These are phyloP conservation scores for Calcarisporium arbuscula DNA, from an alignment of 2,329 filamentous ascomycete species.

Conservation along the genomic window DNA sequence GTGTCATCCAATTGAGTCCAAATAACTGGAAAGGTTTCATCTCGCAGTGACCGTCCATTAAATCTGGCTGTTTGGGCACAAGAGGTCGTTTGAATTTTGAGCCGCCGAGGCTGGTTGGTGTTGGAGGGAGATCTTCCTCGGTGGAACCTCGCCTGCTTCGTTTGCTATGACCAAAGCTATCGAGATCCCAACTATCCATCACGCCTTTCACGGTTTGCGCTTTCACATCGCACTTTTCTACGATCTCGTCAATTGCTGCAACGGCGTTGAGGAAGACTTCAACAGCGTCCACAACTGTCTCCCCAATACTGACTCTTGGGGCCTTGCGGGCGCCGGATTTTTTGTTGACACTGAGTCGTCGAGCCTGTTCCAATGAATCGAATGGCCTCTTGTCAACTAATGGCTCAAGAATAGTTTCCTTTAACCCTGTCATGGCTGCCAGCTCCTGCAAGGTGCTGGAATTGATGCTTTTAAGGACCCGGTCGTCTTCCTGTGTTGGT, in stretches of 20 bases:
- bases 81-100: conserved; percentile 34
- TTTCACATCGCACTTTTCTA: conserved; percentile 66
- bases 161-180: conserved; percentile 37
- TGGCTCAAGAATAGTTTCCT: conserved; percentile 59
- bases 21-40: conserved; percentile 94
- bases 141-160: conserved; percentile 22
- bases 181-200: conserved; percentile 42
- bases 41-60: conserved; percentile 68
- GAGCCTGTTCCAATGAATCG: conserved; percentile 55
- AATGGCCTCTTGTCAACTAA: conserved; percentile 76
- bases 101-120: conserved; percentile 32
- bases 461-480: conserved; percentile 77
- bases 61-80: conserved; percentile 58
- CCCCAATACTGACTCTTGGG: conserved; percentile 42
- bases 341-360: conserved; percentile 52
- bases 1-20: conserved; percentile 86
- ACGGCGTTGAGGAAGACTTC: conserved; percentile 74
- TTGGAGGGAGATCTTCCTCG: conserved; percentile 32
- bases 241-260: conserved; percentile 75
- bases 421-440: conserved; percentile 72
- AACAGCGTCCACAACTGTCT: conserved; percentile 45
- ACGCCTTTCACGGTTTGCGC: conserved; percentile 50
- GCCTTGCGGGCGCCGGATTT: conserved; percentile 40
- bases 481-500: conserved; percentile 24
- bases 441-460: conserved; percentile 68